Percentiles rank a stretch among this genome's conserved stretches.
Conservation (phyloP, 768 basidiomycete species). For the Russula foetens region DNA sequence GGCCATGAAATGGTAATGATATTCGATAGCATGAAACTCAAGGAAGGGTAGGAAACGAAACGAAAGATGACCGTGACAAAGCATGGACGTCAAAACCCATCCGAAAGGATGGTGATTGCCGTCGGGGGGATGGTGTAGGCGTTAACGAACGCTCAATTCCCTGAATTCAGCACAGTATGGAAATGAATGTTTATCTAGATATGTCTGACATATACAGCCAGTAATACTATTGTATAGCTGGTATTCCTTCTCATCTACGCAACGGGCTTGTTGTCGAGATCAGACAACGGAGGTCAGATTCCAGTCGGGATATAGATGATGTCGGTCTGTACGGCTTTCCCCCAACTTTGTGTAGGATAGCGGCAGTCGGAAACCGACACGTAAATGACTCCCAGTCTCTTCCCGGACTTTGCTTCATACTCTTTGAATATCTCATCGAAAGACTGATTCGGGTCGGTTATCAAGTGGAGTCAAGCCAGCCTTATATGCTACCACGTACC, state of each 20-base stretch:
- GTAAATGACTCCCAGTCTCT: conserved; percentile 18
- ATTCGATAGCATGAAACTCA: too few species aligned
- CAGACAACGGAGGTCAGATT: conserved; percentile 18
- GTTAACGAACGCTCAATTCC: too few species aligned
- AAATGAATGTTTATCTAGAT: too few species aligned
- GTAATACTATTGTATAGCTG: too few species aligned
- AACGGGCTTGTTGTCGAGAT: conserved; percentile 7
- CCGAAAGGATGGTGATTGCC: too few species aligned
- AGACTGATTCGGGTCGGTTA: background rate
- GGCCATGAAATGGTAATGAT: too few species aligned
- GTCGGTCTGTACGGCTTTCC: background rate
- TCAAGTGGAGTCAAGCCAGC: background rate
- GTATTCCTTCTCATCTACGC: background rate
- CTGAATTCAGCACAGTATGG: too few species aligned
- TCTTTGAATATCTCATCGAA: conserved; percentile 18
- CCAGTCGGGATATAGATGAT: conserved; percentile 19
- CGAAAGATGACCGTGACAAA: too few species aligned
- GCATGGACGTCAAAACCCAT: too few species aligned
- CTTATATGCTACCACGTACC: background rate
- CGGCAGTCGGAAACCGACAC: background rate
- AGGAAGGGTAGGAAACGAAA: too few species aligned
- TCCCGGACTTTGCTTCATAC: conserved; percentile 17
- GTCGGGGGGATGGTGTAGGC: too few species aligned
- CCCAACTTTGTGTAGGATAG: conserved; percentile 1
- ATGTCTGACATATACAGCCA: too few species aligned